Evolutionary conservation across 176 grass and related monocot genomes (phyloP).

Genomic region (Secale cereale): DNA sequence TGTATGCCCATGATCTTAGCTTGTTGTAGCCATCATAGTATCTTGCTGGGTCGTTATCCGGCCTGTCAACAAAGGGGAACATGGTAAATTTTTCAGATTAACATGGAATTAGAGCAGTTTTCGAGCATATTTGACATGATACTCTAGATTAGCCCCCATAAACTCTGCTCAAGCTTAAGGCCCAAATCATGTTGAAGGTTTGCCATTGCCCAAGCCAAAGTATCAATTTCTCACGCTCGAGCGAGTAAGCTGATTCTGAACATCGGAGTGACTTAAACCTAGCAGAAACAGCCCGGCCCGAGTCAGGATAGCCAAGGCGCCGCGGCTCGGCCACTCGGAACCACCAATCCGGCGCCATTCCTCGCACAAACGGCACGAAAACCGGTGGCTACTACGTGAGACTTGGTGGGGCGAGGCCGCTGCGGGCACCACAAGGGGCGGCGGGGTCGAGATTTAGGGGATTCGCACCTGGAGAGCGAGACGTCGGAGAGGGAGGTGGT

Average conservation of each 20-base stretch:
- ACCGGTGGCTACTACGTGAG: background rate
- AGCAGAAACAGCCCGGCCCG: background rate
- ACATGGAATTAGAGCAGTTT: background rate
- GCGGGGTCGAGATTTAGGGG: background rate
- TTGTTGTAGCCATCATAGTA: constrained; percentile 80
- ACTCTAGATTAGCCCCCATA: background rate
- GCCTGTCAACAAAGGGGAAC: constrained; percentile 42
- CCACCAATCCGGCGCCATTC: background rate
- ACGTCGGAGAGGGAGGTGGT: constrained; percentile 53
- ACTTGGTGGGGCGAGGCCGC: background rate
- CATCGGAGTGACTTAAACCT: background rate
- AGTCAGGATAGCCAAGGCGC: background rate
- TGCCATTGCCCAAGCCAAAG: background rate
- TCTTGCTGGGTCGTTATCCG: constrained; percentile 58
- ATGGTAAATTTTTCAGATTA: background rate
- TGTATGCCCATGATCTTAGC: constrained; percentile 89
- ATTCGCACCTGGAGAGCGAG: constrained; percentile 42
- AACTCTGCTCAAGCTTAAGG: background rate
- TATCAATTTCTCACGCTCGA: background rate
- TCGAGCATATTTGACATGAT: background rate
- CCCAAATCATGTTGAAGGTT: background rate
- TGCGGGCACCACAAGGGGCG: background rate
- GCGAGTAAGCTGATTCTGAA: constrained; percentile 2
- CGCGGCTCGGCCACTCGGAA: background rate
- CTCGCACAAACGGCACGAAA: background rate